Evolutionary conservation across 75 land plant species (phyloP), one percentile per base, ranked within the genome.

Genomic region (Gnetum montanum): DNA sequence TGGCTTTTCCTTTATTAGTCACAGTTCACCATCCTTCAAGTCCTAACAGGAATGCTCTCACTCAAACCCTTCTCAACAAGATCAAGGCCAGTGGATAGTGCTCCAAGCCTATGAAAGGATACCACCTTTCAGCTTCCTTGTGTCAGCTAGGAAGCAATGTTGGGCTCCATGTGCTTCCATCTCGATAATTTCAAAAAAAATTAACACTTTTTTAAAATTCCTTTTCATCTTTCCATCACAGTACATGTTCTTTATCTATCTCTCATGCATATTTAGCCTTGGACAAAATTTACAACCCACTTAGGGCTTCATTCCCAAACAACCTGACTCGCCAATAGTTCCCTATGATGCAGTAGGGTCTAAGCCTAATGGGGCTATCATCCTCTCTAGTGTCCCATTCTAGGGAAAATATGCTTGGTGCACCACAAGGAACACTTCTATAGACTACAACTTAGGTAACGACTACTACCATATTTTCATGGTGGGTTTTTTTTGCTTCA

Each of bases 1-100:
- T 54, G 43, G 55, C 56, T 34, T 29, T 46, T 62, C 60, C 66
- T 55, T 55, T 53, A 58, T 46, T 43, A 35, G 37, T 5, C 5
- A 35, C 10, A 35, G 37, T 35, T 35, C 5, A 35, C 37, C n/a
- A n/a, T n/a, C n/a, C n/a, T n/a, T n/a, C n/a, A n/a, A n/a, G n/a
- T n/a, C n/a, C n/a, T n/a, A n/a, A n/a, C n/a, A n/a, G n/a, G n/a
- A n/a, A n/a, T n/a, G n/a, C n/a, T n/a, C n/a, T n/a, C n/a, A n/a
- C n/a, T n/a, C n/a, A n/a, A n/a, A n/a, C n/a, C n/a, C n/a, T n/a
- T n/a, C n/a, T n/a, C n/a, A n/a, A n/a, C n/a, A n/a, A n/a, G n/a
- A n/a, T n/a, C n/a, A n/a, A n/a, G n/a, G n/a, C n/a, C n/a, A n/a
- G n/a, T n/a, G n/a, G n/a, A 35, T 10, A 35, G 10, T 5, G 37